Base-by-base conservation (phyloP, 371 early-diverging fungal species). In the Capillidium rhysosporum region DNA sequence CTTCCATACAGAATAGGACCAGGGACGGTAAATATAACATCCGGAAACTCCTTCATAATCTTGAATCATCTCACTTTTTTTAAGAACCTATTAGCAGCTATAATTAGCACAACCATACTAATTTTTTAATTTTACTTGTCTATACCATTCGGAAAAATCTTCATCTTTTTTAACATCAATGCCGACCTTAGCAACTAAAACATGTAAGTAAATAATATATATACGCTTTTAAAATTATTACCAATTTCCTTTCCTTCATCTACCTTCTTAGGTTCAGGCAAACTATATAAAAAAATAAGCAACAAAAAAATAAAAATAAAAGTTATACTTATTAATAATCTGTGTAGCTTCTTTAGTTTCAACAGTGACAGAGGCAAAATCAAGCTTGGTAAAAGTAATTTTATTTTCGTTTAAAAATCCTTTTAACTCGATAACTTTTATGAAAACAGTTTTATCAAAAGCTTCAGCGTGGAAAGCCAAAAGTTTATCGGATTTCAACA, bases 21-120 rank as follows among this genome's bases (percentile, higher is more conserved):
- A 80, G 16, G 99, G 99, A 63, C 98, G 84, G 61, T 99, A 75
- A 60, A 99, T 98, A 67, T 98, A 99, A 72, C 99, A 99, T 46
- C 99, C 99, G 62, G 86, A 87, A 38, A 99, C 86, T 34, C 34
- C 12, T 65, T 97, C 94, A 70, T 98, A 98, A 75, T 98, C 97
- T 60, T 98, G 98, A 65, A 98, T 68, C 92, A 99, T 89, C 66
- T 99, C 99, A 56, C 90, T 83, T 62, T 86, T 83, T 51, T 79
- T 75, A 60, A 98, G 69, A n/a, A 86, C 84, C 73, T 82, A 59
- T 40, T 8, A 21, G 31, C 14, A 40, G 39, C 20, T 48, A 28
- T 1, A 23, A 31, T 28, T 26, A 55, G 46, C 34, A 18, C 18
- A n/a, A 14, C 14, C 18, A 39, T n/a, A n/a, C n/a, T 23, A 7